Conservation (phyloP, 1,139 yeast genomes). For the Zhuliangozyma parablackwelliae region DNA sequence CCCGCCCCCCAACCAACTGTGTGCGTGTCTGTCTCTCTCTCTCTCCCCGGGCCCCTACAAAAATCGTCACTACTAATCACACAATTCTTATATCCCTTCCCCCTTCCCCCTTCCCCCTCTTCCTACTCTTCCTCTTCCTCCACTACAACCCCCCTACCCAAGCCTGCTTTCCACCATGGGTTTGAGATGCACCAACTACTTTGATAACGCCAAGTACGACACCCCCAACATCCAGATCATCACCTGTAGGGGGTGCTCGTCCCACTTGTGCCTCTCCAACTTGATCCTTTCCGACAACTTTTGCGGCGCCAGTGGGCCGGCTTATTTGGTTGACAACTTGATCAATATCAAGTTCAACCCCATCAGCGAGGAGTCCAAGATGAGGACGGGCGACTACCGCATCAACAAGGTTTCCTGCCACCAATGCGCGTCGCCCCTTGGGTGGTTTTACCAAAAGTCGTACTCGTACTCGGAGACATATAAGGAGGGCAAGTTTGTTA, state of each 20-base stretch:
- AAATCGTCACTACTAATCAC: background rate
- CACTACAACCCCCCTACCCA: background rate
- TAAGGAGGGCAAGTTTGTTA: slow-evolving; percentile 75
- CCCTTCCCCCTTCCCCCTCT: too few species aligned
- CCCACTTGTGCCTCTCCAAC: slow-evolving; percentile 47
- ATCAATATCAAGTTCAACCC: slow-evolving; percentile 38
- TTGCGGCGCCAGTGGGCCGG: slow-evolving; percentile 50
- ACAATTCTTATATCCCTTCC: background rate
- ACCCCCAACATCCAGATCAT: slow-evolving; percentile 37
- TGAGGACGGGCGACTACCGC: slow-evolving; percentile 70
- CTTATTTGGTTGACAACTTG: slow-evolving; percentile 46
- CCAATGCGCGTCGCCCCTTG: slow-evolving; percentile 59
- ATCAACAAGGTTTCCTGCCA: slow-evolving; percentile 64
- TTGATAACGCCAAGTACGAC: slow-evolving; percentile 32
- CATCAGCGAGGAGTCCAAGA: slow-evolving; percentile 33
- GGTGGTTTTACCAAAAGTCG: slow-evolving; percentile 76
- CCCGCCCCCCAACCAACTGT: too few species aligned
- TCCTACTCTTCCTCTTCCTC: background rate
- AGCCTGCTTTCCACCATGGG: slow-evolving; percentile 18
- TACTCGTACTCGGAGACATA: slow-evolving; percentile 54
- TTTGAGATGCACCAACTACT: slow-evolving; percentile 34
- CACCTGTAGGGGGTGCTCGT: slow-evolving; percentile 48
- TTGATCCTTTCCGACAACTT: slow-evolving; percentile 48
- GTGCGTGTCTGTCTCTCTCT: too few species aligned
- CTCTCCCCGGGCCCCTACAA: too few species aligned